Evolutionary conservation across 2,329 filamentous ascomycete genomes (phyloP), one percentile per base, ranked within the genome.

Genomic region (Arthrobotrys pseudoclavata): DNA sequence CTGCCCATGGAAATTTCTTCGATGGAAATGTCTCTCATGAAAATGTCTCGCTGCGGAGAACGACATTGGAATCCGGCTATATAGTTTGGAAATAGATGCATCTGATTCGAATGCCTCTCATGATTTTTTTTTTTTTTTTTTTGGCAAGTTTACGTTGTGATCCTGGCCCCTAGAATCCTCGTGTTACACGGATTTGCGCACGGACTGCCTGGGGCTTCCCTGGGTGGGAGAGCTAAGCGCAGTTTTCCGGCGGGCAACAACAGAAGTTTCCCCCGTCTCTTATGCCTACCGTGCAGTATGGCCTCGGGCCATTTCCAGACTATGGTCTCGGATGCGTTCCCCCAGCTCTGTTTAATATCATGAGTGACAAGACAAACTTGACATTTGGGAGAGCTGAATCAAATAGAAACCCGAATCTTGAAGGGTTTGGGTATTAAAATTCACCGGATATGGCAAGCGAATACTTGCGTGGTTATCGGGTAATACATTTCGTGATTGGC

Each of bases 401-500:
- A 18, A 18, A 40, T 42, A 26, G n/a, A 34, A 60, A 7, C 31
- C 55, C 31, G 34, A 42, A 42, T 60, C 13, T 26, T 26, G 34
- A 57, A 57, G 29, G 55, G 20, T 31, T 18, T 22, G 40, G 37
- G 47, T 62, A 45, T 45, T 22, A 64, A 31, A 71, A 69, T 47
- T 71, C 61, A 57, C 74, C 74, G 74, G 74, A 77, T 77, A 55
- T 77, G 74, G 74, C 52, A 77, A 60, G 57, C 47, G 42, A 42
- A 50, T 22, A 26, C 34, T 29, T 60, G n/a, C 66, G 37, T 45
- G 42, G 22, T 37, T 31, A 66, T 76, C 71, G 71, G 71, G 64
- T 76, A 69, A 52, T 52, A 4, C 29, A 20, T 53, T 26, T 29
- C 50, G n/a, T 71, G 50, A 77, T 77, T 77, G 67, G 74, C 52